Evolutionary conservation across 495 filamentous ascomycete genomes (phyloP).

Genomic region (Aspergillus heteromorphus): DNA sequence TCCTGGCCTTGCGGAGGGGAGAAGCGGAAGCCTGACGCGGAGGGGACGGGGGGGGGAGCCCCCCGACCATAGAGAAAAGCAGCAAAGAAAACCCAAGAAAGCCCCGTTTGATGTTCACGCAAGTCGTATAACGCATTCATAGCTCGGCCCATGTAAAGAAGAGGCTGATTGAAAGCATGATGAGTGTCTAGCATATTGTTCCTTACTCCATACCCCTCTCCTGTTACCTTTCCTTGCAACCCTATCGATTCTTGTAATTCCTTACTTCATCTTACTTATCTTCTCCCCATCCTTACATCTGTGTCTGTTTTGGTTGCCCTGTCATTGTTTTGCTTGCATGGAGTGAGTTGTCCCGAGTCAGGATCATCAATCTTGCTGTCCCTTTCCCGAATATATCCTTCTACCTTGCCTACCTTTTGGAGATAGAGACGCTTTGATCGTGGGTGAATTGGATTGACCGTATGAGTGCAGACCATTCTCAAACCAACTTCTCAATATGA

Average conservation of each 20-base stretch:
- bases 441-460: neutral
- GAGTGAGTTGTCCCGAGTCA: slow-evolving; percentile 3
- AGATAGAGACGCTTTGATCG: neutral
- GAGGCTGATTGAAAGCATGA: slow-evolving; percentile 11
- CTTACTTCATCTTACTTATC: slow-evolving; percentile 5
- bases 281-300: neutral
- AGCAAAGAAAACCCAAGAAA: slow-evolving; percentile 1
- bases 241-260: slow-evolving; percentile 1
- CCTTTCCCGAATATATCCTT: neutral
- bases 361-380: neutral
- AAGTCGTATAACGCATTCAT: slow-evolving; percentile 13
- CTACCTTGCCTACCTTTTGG: neutral
- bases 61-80: slow-evolving; percentile 5
- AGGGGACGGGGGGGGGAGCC: neutral
- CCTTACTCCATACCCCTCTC: slow-evolving; percentile 14
- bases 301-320: neutral
- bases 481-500: no score
- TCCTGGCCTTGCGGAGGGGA: slow-evolving; percentile 81
- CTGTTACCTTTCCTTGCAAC: neutral
- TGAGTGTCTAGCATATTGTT: slow-evolving; percentile 15
- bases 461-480: neutral
- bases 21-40: slow-evolving; percentile 50
- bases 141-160: slow-evolving; percentile 17
- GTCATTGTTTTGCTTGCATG: slow-evolving; percentile 2
- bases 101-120: slow-evolving; percentile 2